These are phyloP conservation scores for Henningerozyma blattae DNA, from an alignment of 805 yeast genomes.

Conservation along the genomic window DNA sequence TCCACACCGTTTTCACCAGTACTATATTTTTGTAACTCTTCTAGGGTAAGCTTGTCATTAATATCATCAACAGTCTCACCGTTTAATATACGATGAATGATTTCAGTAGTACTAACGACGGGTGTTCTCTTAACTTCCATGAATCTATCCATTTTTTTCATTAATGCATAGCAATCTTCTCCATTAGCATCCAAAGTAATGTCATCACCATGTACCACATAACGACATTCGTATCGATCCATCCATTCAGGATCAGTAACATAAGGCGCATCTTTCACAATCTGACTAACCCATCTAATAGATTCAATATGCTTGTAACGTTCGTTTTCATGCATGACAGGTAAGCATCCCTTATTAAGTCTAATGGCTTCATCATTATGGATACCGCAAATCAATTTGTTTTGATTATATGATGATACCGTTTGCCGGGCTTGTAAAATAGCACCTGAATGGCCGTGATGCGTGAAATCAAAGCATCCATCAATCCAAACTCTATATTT, in stretches of 20 bases:
- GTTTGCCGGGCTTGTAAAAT: constrained; percentile 82
- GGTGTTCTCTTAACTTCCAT: constrained; percentile 89
- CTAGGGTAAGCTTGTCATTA: constrained; percentile 5
- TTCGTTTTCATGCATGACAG: constrained; percentile 78
- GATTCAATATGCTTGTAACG: constrained; percentile 77
- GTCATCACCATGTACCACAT: constrained; percentile 98
- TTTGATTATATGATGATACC: constrained; percentile 28
- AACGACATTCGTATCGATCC: constrained; percentile 64
- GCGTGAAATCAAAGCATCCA: constrained; percentile 97
- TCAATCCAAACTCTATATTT: constrained; percentile 79
- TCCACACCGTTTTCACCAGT: constrained; percentile 47
- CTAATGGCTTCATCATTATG: constrained; percentile 84
- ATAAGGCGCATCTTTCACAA: constrained; percentile 77
- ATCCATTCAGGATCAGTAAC: constrained; percentile 71
- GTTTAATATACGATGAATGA: constrained; percentile 74
- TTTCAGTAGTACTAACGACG: constrained; percentile 88
- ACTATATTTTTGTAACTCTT: constrained; percentile 38
- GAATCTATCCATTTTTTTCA: constrained; percentile 78
- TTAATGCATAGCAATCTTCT: constrained; percentile 76
- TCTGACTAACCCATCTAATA: constrained; percentile 75
- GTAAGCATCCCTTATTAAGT: constrained; percentile 85
- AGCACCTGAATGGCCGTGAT: constrained; percentile 97
- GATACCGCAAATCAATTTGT: constrained; percentile 42
- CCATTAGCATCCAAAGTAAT: constrained; percentile 95
- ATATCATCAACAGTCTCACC: constrained; percentile 4